Conservation (phyloP, 768 basidiomycete genomes). For the Xerocomus potaroensis region DNA sequence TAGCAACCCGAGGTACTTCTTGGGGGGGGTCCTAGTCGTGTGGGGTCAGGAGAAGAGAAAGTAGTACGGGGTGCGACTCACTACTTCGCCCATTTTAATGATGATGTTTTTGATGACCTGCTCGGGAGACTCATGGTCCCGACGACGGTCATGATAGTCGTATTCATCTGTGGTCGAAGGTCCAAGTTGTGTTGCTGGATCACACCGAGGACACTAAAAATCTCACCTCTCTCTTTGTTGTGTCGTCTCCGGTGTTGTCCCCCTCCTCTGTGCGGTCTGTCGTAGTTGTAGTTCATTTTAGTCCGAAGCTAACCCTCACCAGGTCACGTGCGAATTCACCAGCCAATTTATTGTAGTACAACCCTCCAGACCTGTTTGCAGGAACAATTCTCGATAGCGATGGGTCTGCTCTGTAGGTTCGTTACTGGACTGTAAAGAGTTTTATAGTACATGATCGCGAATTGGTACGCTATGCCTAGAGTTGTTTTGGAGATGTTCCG, state of each 20-base stretch:
- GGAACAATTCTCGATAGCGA: too few species aligned
- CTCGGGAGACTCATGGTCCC: conserved; percentile 69
- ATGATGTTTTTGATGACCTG: conserved; percentile 65
- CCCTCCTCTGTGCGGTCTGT: conserved; percentile 44
- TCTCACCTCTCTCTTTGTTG: conserved; percentile 46
- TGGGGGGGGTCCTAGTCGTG: conserved; percentile 63
- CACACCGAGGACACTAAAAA: not conserved
- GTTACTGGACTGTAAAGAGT: too few species aligned
- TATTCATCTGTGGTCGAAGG: conserved; percentile 50
- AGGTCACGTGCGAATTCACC: conserved; percentile 20
- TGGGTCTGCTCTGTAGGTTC: too few species aligned
- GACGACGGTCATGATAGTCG: conserved; percentile 55
- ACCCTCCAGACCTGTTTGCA: too few species aligned
- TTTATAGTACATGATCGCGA: too few species aligned
- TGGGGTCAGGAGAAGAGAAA: not conserved
- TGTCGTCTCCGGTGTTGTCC: conserved; percentile 46
- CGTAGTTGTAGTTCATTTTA: conserved; percentile 48
- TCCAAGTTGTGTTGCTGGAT: not conserved
- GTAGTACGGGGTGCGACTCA: conserved; percentile 36
- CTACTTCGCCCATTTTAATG: conserved; percentile 78
- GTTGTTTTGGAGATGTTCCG: too few species aligned
- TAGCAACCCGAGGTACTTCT: conserved; percentile 63
- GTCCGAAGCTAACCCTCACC: not conserved
- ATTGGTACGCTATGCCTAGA: too few species aligned
- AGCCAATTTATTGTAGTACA: not conserved